Conservation (phyloP, 345 rosid species). For the Lagerstroemia speciosa region DNA sequence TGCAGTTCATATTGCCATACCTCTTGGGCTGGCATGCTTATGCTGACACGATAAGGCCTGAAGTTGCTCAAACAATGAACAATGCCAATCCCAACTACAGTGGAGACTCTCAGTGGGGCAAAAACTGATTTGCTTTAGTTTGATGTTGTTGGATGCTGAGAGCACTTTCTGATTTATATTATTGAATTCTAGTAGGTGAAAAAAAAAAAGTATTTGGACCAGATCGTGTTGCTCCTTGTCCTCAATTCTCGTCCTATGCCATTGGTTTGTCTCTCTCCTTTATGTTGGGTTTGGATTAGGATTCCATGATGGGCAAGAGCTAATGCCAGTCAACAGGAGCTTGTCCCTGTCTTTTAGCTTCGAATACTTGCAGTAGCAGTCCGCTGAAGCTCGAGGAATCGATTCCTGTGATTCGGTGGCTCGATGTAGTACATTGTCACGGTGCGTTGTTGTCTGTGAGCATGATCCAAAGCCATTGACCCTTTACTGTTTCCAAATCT, state of each 20-base stretch:
- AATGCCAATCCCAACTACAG: constrained; percentile 49
- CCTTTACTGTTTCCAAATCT: no score
- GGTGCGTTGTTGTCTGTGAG: neutral
- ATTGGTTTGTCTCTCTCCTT: neutral
- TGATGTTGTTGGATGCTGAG: neutral
- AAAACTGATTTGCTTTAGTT: constrained; percentile 17
- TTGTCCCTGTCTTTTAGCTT: neutral
- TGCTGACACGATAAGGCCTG: constrained; percentile 47
- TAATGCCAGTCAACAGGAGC: neutral
- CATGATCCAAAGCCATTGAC: neutral
- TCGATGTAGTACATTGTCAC: no score
- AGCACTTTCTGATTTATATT: neutral
- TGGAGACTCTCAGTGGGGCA: constrained; percentile 75
- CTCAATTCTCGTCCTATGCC: neutral
- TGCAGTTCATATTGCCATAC: constrained; percentile 75
- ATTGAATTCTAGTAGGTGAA: neutral
- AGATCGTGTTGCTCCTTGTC: neutral
- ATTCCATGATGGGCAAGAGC: neutral
- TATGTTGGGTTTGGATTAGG: neutral
- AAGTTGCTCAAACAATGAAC: constrained; percentile 33
- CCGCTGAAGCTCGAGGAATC: neutral
- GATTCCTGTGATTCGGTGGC: no score
- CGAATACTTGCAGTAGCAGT: neutral
- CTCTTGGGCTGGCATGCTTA: constrained; percentile 80
- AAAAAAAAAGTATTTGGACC: neutral